Evolutionary conservation across 768 basidiomycete genomes (phyloP).

Genomic region (Coprinopsis cinerea): DNA sequence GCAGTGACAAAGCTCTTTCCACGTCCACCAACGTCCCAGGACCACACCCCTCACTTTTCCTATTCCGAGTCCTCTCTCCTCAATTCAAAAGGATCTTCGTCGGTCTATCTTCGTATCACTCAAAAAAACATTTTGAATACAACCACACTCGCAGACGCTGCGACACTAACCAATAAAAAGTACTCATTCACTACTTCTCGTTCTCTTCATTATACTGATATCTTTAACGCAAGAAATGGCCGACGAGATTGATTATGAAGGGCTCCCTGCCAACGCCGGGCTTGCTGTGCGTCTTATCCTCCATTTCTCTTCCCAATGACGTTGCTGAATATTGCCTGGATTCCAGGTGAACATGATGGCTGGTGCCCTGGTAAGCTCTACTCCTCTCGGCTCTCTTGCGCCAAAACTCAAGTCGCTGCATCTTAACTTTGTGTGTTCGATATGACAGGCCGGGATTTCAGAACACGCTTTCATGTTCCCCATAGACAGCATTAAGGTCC

Average conservation of each 20-base stretch:
- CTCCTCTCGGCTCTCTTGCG: constrained; percentile 7
- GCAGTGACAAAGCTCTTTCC: neutral
- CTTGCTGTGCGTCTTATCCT: constrained; percentile 46
- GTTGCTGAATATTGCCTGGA: constrained; percentile 9
- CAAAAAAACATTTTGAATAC: too few species aligned
- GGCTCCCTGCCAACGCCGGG: constrained; percentile 63
- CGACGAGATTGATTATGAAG: constrained; percentile 16
- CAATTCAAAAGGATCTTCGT: too few species aligned
- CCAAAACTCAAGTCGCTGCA: too few species aligned
- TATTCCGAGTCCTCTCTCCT: too few species aligned
- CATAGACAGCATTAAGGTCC: constrained; percentile 94
- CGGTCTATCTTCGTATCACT: neutral
- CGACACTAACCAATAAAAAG: too few species aligned
- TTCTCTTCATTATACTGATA: neutral
- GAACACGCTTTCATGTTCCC: constrained; percentile 99
- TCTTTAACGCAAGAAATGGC: constrained; percentile 9
- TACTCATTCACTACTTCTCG: too few species aligned
- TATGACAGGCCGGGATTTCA: constrained; percentile 86
- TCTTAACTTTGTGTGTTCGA: constrained; percentile 6
- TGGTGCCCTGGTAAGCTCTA: constrained; percentile 77
- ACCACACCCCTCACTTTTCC: too few species aligned
- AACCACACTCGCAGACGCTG: too few species aligned
- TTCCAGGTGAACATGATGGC: constrained; percentile 92
- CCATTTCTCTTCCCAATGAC: constrained; percentile 1
- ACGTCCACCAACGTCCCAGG: neutral